These are phyloP conservation scores for Paramecium caudatum DNA, from an alignment of 73 alveolate species.

Conservation along the genomic window DNA sequence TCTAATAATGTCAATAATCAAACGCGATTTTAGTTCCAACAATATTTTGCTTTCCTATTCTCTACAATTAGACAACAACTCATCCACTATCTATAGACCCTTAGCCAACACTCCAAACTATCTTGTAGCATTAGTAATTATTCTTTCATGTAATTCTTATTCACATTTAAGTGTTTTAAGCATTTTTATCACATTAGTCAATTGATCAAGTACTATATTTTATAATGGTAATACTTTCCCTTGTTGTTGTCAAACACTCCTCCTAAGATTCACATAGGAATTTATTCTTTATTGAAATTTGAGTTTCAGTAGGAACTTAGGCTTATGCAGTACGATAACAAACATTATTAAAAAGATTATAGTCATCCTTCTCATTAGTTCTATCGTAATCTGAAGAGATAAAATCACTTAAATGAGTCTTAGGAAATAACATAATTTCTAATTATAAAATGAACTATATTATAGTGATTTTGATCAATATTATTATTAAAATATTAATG, in stretches of 20 bases:
- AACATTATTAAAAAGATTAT: constrained; percentile 22
- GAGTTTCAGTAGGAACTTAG: not conserved
- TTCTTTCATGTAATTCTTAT: not conserved
- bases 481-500: constrained; percentile 5
- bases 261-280: constrained; percentile 3
- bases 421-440: not conserved
- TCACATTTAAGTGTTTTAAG: constrained; percentile 4
- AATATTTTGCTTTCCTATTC: not conserved
- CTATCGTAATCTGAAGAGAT: constrained; percentile 12
- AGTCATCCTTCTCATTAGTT: not conserved
- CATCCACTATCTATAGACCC: constrained; percentile 19
- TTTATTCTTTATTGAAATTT: not conserved
- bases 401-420: constrained; percentile 3
- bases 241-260: not conserved
- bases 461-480: not conserved
- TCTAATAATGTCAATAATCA: not conserved
- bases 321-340: constrained; percentile 15
- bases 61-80: constrained; percentile 31
- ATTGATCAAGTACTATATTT: not conserved
- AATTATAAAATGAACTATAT: not conserved
- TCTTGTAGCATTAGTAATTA: not conserved
- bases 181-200: not conserved
- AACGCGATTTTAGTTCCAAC: constrained; percentile 4
- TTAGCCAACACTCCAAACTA: not conserved
- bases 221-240: not conserved